phyloP scores from a whole-genome alignment of 306 rosid genomes.

The Lablab purpureus region DNA sequence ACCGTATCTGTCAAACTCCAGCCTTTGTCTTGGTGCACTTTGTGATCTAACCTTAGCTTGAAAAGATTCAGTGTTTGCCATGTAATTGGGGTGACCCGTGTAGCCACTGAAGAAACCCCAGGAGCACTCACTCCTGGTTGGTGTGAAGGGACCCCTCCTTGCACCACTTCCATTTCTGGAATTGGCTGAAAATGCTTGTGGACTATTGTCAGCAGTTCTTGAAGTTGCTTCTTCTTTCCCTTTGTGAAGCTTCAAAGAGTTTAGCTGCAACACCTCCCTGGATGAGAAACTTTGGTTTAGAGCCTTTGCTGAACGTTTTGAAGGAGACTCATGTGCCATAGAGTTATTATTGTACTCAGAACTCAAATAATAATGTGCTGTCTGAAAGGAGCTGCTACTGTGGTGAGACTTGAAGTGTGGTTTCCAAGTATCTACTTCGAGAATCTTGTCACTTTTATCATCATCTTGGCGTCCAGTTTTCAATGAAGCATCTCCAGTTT shows the following conservation, averaged over 20 bases:
- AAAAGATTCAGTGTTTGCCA: constrained; percentile 89
- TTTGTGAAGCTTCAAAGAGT: constrained; percentile 51
- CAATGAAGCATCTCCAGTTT: constrained; percentile 46
- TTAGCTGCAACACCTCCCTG: constrained; percentile 39
- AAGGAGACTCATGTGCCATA: constrained; percentile 60
- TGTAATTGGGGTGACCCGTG: constrained; percentile 78
- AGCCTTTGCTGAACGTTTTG: constrained; percentile 58
- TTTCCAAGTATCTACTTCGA: constrained; percentile 97
- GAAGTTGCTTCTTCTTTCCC: constrained; percentile 63
- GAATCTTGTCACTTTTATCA: constrained; percentile 80
- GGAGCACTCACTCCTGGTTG: constrained; percentile 77
- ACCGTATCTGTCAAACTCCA: constrained; percentile 66
- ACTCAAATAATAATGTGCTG: constrained; percentile 48
- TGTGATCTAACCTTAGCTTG: constrained; percentile 92
- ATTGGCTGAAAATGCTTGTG: constrained; percentile 70
- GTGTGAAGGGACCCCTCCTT: constrained; percentile 69
- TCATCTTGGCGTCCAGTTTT: constrained; percentile 55
- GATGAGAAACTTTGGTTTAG: constrained; percentile 53
- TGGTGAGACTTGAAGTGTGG: constrained; percentile 66
- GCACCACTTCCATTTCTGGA: constrained; percentile 66
- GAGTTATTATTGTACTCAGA: constrained; percentile 48
- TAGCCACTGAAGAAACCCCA: constrained; percentile 71
- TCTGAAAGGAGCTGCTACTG: constrained; percentile 49
- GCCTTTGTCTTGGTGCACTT: constrained; percentile 92
- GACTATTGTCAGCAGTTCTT: constrained; percentile 71